Evolutionary conservation across 2,329 filamentous ascomycete species (phyloP), one percentile per base, ranked within the genome.

Genomic region (Verticillium alfalfae): DNA sequence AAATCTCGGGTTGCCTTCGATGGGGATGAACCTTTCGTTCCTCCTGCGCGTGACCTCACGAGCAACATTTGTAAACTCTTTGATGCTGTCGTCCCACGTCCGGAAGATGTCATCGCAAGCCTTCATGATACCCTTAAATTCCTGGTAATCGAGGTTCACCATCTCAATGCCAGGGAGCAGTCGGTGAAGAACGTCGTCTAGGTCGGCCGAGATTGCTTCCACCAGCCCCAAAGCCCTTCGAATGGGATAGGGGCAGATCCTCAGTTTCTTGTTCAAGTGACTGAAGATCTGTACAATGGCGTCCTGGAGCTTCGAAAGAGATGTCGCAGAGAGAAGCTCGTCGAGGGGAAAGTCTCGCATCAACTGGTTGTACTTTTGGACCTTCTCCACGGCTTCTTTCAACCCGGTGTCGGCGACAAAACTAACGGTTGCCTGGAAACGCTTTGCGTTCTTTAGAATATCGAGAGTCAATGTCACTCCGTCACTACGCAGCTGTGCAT

Each of bases 301-400:
- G 69, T 98, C 93, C 70, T 95, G 88, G 2, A 96, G 88, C 76
- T 97, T 97, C 69, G 88, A 81, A 55, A 99, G 78, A 1, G 93
- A 94, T 0, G 93, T 96, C 1, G 95, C 93, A 16, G 95, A 97
- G 18, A 97, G 84, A 34, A 99, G 80, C 74, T 99, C 95, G 71
- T 98, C 94, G 38, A 99, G 82, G 0, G 95, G 95, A 66, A 99
- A 98, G 73, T 99, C 96, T 65, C 95, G 90, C 92, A 99, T 98
- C 31, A 99, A 85, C 78, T 96, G 92, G 73, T 99, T 99, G 81
- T 98, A 99, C 76, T 97, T 97, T 75, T 97, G 92, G 56, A 99
- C 96, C 73, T 91, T 90, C 65, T 99, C 95, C 74, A 93, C 95
- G 31, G 93, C 93, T 76, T 99, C 95, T 75, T 96, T 97, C 73